A percentile compares a stretch with the other conserved stretches of the same genome.
Conservation (phyloP, 2,329 filamentous ascomycete genomes). For the Cryphonectria naterciae region DNA sequence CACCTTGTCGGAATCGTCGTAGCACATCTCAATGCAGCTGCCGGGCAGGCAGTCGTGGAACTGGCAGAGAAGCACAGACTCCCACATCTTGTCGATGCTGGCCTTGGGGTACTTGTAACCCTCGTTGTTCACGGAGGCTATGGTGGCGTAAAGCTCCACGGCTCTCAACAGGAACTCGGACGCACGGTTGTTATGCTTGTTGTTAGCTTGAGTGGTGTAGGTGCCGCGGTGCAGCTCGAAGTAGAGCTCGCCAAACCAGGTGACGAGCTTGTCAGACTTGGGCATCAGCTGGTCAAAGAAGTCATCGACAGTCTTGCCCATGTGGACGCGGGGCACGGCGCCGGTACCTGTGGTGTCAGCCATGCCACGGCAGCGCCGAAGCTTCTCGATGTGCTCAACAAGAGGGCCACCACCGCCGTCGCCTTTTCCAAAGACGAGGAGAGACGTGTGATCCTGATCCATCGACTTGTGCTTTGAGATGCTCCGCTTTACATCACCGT, state of each 20-base stretch:
- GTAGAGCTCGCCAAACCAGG: conserved; percentile 98
- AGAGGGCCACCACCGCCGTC: conserved; percentile 96
- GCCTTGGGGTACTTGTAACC: conserved; percentile 90
- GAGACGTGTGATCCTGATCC: conserved; percentile 86
- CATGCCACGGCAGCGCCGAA: conserved; percentile 87
- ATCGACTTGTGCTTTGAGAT: conserved; percentile 93
- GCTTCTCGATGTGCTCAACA: conserved; percentile 91
- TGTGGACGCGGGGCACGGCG: conserved; percentile 77
- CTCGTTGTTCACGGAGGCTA: conserved; percentile 74
- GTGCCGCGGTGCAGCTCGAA: conserved; percentile 97
- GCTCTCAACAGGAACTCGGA: conserved; percentile 85
- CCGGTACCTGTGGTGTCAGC: conserved; percentile 78
- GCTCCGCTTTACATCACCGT: conserved; percentile 90
- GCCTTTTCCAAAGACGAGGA: conserved; percentile 94
- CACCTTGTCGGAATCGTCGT: conserved; percentile 88
- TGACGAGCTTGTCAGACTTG: conserved; percentile 79
- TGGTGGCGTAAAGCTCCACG: conserved; percentile 83
- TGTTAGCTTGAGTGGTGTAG: conserved; percentile 96
- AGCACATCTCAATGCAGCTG: conserved; percentile 96
- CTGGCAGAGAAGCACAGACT: conserved; percentile 86
- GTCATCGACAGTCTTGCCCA: conserved; percentile 89
- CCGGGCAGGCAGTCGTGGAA: conserved; percentile 98
- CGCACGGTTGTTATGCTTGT: conserved; percentile 91
- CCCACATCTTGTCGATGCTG: conserved; percentile 96
- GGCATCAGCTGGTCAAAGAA: conserved; percentile 87